phyloP scores from a whole-genome alignment of 192 early-diverging fungal genomes.

The Backusella australiensis region DNA sequence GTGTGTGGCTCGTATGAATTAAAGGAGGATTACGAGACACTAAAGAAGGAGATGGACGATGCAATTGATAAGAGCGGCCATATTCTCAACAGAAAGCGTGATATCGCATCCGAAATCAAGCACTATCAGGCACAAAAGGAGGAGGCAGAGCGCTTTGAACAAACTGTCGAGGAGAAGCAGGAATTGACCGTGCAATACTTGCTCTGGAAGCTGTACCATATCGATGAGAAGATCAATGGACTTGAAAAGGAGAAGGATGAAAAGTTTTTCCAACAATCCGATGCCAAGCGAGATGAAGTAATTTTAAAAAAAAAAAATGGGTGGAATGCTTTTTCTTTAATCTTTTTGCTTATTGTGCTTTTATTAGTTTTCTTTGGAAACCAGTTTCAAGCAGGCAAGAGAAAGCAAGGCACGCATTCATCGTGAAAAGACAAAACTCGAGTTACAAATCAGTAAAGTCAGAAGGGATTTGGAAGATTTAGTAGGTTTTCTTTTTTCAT shows the following conservation, averaged over 20 bases:
- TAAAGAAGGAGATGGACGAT: conserved; percentile 79
- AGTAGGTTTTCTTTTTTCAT: conserved; percentile 19
- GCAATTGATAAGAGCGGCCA: conserved; percentile 86
- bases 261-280: background rate
- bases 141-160: conserved; percentile 83
- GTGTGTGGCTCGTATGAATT: conserved; percentile 93
- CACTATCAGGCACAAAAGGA: conserved; percentile 90
- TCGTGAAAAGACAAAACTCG: conserved; percentile 67
- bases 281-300: background rate
- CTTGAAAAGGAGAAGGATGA: conserved; percentile 59
- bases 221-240: conserved; percentile 64
- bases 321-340: too few relatives aligned
- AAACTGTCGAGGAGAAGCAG: conserved; percentile 52
- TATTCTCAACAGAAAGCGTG: conserved; percentile 90
- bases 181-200: conserved; percentile 67
- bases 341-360: background rate
- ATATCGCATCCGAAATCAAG: conserved; percentile 88
- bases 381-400: conserved; percentile 60
- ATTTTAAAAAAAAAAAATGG: background rate
- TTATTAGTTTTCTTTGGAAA: conserved; percentile 44
- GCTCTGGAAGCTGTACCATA: conserved; percentile 91
- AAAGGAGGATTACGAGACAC: conserved; percentile 82
- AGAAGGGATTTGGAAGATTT: conserved; percentile 73
- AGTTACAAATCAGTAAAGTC: conserved; percentile 71
- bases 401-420: conserved; percentile 72